A percentile compares a stretch with the other conserved stretches of the same genome.
Evolutionary conservation across 768 basidiomycete species (phyloP).

Genomic region (Leccinum barrowsii): DNA sequence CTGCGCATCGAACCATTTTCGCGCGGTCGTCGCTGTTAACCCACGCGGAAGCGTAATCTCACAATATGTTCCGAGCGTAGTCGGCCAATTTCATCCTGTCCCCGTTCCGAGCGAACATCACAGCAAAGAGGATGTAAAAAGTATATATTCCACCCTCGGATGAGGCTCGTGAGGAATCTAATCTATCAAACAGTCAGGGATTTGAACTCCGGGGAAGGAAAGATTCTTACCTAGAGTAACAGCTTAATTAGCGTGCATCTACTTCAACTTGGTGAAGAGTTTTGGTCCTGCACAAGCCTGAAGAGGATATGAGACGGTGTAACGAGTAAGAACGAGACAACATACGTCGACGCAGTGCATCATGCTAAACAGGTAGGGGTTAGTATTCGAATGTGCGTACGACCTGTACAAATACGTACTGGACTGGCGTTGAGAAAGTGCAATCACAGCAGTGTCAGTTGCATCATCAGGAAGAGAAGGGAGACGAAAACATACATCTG

Average conservation of each 20-base stretch:
- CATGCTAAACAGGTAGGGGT: conserved; percentile 46
- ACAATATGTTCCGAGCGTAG: not conserved
- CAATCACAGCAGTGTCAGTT: conserved; percentile 7
- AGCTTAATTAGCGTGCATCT: conserved; percentile 4
- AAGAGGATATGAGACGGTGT: conserved; percentile 4
- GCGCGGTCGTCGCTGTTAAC: no score
- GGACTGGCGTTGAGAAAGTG: conserved; percentile 43
- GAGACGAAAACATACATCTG: conserved; percentile 24
- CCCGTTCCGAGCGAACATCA: not conserved
- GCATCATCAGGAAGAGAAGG: not conserved
- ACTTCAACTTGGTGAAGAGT: conserved; percentile 70
- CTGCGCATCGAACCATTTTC: not conserved
- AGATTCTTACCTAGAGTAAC: conserved; percentile 18
- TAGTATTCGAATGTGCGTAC: not conserved
- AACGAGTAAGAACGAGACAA: conserved; percentile 5
- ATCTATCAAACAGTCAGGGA: conserved; percentile 6
- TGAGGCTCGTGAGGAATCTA: conserved; percentile 9
- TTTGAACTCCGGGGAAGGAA: not conserved
- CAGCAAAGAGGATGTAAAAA: not conserved
- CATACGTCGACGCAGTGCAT: conserved; percentile 92
- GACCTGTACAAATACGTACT: conserved; percentile 45
- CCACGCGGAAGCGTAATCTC: not conserved
- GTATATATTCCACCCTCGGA: conserved; percentile 12
- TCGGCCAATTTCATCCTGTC: not conserved
- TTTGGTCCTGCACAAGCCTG: conserved; percentile 67